Evolutionary conservation across 345 rosid species (phyloP).

Genomic region (Pugionium cornutum): DNA sequence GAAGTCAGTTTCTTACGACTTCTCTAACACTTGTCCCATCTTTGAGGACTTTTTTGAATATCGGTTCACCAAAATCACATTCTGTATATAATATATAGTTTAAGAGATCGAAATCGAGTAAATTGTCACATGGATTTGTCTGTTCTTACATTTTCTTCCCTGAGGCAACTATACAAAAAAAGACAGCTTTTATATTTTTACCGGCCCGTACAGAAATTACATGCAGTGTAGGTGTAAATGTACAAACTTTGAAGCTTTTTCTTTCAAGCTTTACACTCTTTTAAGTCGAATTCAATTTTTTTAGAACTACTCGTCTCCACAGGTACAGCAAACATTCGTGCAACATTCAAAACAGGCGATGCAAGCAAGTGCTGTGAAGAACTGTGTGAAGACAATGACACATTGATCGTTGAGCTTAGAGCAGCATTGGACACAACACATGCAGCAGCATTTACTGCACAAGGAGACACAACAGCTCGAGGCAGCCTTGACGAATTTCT

Average conservation of each 20-base stretch:
- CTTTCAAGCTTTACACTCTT: conserved; percentile 23
- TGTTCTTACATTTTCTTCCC: conserved; percentile 23
- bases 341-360: conserved; percentile 83
- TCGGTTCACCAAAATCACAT: conserved; percentile 20
- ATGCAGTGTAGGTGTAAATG: conserved; percentile 31
- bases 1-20: conserved; percentile 30
- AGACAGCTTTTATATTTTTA: conserved; percentile 25
- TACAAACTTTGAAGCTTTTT: conserved; percentile 28
- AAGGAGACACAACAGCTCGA: conserved; percentile 66
- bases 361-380: conserved; percentile 69
- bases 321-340: conserved; percentile 55
- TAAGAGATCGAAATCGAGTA: conserved; percentile 28
- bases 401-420: conserved; percentile 65
- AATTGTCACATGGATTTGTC: conserved; percentile 31
- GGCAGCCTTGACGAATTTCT: conserved; percentile 69
- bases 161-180: conserved; percentile 22
- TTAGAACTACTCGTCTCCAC: conserved; percentile 44
- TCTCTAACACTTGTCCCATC: conserved; percentile 37
- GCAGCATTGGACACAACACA: conserved; percentile 80
- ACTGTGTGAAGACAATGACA: conserved; percentile 57
- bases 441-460: conserved; percentile 69
- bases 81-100: conserved; percentile 19
- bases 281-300: not conserved
- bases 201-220: conserved; percentile 23
- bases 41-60: conserved; percentile 30